Evolutionary conservation across 1,284 basidiomycete species (phyloP), one percentile per base, ranked within the genome.

Genomic region (Microbotryum saponariae): DNA sequence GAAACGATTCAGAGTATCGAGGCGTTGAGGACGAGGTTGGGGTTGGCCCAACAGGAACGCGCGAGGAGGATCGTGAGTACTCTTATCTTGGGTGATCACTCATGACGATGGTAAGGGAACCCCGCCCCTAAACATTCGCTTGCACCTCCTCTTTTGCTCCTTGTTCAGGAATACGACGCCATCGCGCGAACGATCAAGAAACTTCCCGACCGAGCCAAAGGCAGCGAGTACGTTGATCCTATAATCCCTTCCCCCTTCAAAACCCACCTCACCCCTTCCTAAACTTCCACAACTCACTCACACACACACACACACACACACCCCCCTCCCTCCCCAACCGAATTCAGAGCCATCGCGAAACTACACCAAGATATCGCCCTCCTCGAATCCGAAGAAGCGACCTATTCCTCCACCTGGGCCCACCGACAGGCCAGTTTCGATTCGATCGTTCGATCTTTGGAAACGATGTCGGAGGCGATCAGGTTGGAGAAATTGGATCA

Each of bases 401-500:
- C 54, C n/a, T 72, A 71, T 51, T 49, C 59, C 1, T 51, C 58
- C n/a, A 69, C 69, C 6, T 72, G 69, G 71, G 21, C 42, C n/a
- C 29, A 31, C 12, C 66, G 70, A 7, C 64, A 64, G 42, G 50
- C 54, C 20, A 64, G 61, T 2, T 72, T 71, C 48, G 66, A 63
- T 23, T 58, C 59, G n/a, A 68, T 71, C 42, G 70, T 71, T 20
- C 21, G 14, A 3, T 53, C 54, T 23, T 52, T 72, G 18, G 66
- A 69, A 52, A 50, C 45, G 27, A 67, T 71, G 64, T 56, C 62
- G 31, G 65, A 68, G 52, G 63, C 56, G n/a, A 67, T 71, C 18
- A 52, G 63, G 65, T 67, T 42, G 37, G 37, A 42, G 16, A 42
- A 42, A 10, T 42, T 42, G 37, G 37, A 42, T 42, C 37, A 42